Conservation (phyloP, 805 yeast species). For the Dipodascopsis tothii region DNA sequence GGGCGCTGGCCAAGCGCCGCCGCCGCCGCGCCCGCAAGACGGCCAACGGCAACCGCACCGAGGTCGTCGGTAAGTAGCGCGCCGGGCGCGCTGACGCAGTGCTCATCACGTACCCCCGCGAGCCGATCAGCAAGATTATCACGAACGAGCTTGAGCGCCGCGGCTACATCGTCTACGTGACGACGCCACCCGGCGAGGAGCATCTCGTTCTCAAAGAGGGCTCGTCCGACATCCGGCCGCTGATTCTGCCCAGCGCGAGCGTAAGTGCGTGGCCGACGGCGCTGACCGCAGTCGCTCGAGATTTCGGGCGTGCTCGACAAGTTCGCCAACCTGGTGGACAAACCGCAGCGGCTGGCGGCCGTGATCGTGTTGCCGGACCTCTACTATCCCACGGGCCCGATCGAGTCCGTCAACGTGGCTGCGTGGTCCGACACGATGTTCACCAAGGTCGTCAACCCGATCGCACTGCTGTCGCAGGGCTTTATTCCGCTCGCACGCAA, state of each 20-base stretch:
- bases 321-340: constrained; percentile 18
- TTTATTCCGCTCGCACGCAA: constrained; percentile 47
- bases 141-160: constrained; percentile 69
- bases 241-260: constrained; percentile 38
- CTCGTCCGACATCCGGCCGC: constrained; percentile 60
- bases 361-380: constrained; percentile 65
- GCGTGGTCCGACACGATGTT: constrained; percentile 47
- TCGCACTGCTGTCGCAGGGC: constrained; percentile 49
- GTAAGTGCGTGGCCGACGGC: no score
- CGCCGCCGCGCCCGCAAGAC: constrained; percentile 56
- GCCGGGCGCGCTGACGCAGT: constrained; percentile 27
- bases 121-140: constrained; percentile 60
- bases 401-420: constrained; percentile 46
- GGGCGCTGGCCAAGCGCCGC: constrained; percentile 10
- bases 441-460: constrained; percentile 42
- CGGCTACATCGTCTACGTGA: constrained; percentile 74
- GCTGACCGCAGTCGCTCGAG: constrained; percentile 10
- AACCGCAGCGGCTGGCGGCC: constrained; percentile 49
- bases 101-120: constrained; percentile 68
- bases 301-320: constrained; percentile 17
- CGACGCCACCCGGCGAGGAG: constrained; percentile 53
- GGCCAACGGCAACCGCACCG: constrained; percentile 63
- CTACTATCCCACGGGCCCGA: constrained; percentile 59
- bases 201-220: constrained; percentile 47
- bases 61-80: constrained; percentile 43